These are phyloP conservation scores for Rugonectria rugulosa DNA, from an alignment of 2,329 filamentous ascomycete genomes.

Conservation along the genomic window DNA sequence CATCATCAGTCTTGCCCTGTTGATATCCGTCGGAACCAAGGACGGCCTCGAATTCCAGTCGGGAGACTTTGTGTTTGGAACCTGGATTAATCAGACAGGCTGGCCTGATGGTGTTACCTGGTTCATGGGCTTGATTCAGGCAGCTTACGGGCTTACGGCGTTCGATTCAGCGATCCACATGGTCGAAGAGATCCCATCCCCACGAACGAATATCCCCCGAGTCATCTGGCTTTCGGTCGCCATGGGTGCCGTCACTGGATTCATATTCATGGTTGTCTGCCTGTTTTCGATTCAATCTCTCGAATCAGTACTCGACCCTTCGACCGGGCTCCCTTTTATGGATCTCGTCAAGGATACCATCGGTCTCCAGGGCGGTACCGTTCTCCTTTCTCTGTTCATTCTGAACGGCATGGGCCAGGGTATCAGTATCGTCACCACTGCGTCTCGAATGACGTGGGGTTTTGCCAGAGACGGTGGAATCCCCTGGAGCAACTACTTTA, in stretches of 20 bases:
- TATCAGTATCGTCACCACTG: conserved; percentile 58
- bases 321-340: conserved; percentile 56
- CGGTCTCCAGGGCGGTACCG: conserved; percentile 48
- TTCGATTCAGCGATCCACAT: conserved; percentile 68
- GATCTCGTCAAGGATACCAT: conserved; percentile 50
- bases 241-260: conserved; percentile 56
- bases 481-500: conserved; percentile 54
- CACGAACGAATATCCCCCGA: conserved; percentile 57
- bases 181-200: conserved; percentile 63
- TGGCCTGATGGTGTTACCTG: conserved; percentile 64
- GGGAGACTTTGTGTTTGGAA: conserved; percentile 59
- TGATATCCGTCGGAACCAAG: conserved; percentile 59
- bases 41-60: conserved; percentile 55
- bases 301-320: conserved; percentile 48
- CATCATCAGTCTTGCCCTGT: conserved; percentile 57
- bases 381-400: conserved; percentile 59
- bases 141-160: conserved; percentile 59
- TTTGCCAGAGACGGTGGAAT: conserved; percentile 60
- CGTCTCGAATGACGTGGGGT: conserved; percentile 60
- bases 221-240: conserved; percentile 61
- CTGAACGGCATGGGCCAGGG: conserved; percentile 63
- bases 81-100: conserved; percentile 55
- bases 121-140: conserved; percentile 65
- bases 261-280: conserved; percentile 61
- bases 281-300: conserved; percentile 59